Base-by-base conservation (phyloP, 164 flowering plant species). In the Akebia trifoliata region DNA sequence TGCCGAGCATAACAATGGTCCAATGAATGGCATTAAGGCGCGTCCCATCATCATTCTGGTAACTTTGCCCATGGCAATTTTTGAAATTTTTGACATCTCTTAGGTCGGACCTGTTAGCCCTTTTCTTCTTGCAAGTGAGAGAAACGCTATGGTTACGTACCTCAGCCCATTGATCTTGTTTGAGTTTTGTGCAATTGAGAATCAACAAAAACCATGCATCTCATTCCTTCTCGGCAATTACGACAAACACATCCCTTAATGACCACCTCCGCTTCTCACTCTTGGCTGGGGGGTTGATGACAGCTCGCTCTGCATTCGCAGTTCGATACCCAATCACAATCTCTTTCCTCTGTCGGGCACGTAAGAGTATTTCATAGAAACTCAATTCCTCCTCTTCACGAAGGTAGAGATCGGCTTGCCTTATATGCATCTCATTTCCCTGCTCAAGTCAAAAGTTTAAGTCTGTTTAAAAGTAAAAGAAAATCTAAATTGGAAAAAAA, bases 381-480 rank as follows among this genome's bases (percentile, higher is more conserved):
- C 85, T 81, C 69, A 87, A 38, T 54, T 87, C 91, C 68, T 87
- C 95, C 9, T 82, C 77, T 48, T 84, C 84, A 32, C 56, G 68
- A 22, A 84, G 74, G 68, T 87, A 87, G 10, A 87, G 71, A 61
- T 82, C 78, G 30, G 95, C 90, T 64, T 65, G 82, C 62, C 89
- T 71, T 65, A 87, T 82, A 29, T 83, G 91, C 87, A 87, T 24
- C 71, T 87, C 95, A 64, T 84, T 87, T 48, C 91, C 95, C 95
- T 87, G 70, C 29, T 18, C 62, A 38, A 39, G 30, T n/a, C 21
- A 45, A 45, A 45, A 11, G 20, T 5, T 14, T 1, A 47, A 22
- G 29, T 43, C 20, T 6, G 8, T 39, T n/a, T 12, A 8, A 17
- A 47, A 35, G 6, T 21, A 6, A 7, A 59, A 12, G n/a, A 56